Conservation (phyloP, 257 asterid species). For the Penstemon davidsonii region DNA sequence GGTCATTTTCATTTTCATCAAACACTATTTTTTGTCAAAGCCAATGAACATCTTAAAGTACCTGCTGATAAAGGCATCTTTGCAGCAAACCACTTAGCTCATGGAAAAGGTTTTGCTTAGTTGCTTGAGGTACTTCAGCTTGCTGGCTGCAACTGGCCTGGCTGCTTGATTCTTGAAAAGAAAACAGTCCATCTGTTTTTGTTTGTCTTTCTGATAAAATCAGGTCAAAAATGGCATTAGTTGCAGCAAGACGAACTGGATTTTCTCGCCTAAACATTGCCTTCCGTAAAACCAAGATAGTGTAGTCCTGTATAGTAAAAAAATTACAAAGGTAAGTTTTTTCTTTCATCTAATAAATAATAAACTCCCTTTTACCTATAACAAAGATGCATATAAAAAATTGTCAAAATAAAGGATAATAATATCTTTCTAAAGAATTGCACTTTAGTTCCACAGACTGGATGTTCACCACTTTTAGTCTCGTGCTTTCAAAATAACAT, state of each 20-base stretch:
- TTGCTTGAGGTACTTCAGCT: conserved; percentile 48
- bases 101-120: conserved; percentile 58
- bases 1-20: no score
- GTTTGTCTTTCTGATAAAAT: conserved; percentile 66
- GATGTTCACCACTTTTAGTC: no score
- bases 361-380: background rate
- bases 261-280: conserved; percentile 89
- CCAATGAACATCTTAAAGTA: conserved; percentile 27
- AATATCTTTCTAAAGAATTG: no score
- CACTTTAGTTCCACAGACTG: no score
- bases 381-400: conserved; percentile 14
- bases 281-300: conserved; percentile 73
- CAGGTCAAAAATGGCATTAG: conserved; percentile 63
- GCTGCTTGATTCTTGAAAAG: conserved; percentile 87
- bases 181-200: conserved; percentile 49
- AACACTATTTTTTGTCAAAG: background rate
- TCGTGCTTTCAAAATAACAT: no score
- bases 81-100: conserved; percentile 85
- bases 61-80: conserved; percentile 93
- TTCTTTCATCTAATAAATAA: conserved; percentile 9
- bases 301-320: conserved; percentile 56
- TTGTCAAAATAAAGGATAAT: background rate
- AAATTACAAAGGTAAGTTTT: conserved; percentile 15
- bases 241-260: conserved; percentile 72
- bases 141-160: conserved; percentile 95